phyloP scores from a whole-genome alignment of 2,329 filamentous ascomycete species.

The Pochonia chlamydosporia region DNA sequence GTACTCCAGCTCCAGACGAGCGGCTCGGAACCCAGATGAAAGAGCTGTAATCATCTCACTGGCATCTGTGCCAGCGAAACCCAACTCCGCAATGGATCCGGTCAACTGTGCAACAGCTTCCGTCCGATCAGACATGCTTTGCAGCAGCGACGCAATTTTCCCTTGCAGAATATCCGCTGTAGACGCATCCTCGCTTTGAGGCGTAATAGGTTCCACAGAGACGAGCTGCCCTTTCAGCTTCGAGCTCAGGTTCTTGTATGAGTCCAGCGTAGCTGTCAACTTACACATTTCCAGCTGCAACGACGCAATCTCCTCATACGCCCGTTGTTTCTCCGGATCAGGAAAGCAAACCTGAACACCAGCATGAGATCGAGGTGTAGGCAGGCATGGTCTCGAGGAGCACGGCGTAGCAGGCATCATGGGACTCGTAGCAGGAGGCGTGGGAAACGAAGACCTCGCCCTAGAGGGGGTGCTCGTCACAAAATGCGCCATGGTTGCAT shows the following conservation, averaged over 20 bases:
- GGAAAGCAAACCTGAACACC: constrained; percentile 36
- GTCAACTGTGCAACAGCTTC: constrained; percentile 40
- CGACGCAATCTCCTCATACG: constrained; percentile 42
- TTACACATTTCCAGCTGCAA: constrained; percentile 43
- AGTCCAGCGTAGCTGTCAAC: constrained; percentile 40
- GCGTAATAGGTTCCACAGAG: constrained; percentile 9
- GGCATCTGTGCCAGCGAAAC: constrained; percentile 43
- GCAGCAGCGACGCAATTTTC: constrained; percentile 37
- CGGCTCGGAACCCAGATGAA: constrained; percentile 44
- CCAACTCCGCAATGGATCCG: constrained; percentile 39
- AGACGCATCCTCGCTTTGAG: constrained; percentile 8
- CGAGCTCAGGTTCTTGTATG: constrained; percentile 36
- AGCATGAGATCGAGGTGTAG: constrained; percentile 19
- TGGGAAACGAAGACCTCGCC: constrained; percentile 42
- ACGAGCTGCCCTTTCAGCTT: constrained; percentile 32
- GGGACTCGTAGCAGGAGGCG: constrained; percentile 51
- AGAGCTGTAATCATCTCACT: constrained; percentile 44
- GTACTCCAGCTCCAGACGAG: constrained; percentile 57
- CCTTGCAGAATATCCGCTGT: constrained; percentile 31
- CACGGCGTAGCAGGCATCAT: constrained; percentile 31
- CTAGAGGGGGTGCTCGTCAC: constrained; percentile 45
- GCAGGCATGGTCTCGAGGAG: constrained; percentile 14
- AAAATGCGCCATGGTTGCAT: constrained; percentile 45
- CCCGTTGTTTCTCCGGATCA: constrained; percentile 33
- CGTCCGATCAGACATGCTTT: constrained; percentile 42